Evolutionary conservation across 2,329 filamentous ascomycete genomes (phyloP).

Genomic region (Lasiodiplodia gonubiensis): DNA sequence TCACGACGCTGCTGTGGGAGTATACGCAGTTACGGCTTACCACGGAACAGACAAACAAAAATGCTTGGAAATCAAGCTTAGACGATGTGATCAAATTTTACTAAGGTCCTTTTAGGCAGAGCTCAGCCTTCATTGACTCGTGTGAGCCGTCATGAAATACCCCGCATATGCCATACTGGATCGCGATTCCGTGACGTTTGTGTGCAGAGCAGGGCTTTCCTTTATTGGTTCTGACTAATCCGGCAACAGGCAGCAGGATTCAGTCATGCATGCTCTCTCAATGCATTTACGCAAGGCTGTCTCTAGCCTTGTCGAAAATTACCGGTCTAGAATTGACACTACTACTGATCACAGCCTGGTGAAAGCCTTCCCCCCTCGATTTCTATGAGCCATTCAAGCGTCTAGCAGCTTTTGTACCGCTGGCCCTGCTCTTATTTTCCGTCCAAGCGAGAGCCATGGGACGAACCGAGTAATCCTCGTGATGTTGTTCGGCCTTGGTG

Average conservation of each 20-base stretch:
- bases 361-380: not conserved
- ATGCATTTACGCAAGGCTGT: not conserved
- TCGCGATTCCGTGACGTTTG: not conserved
- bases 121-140: not conserved
- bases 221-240: not conserved
- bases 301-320: not conserved
- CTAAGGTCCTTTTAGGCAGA: not conserved
- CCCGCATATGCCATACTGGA: not conserved
- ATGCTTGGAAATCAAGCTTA: not conserved
- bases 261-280: not conserved
- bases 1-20: not conserved
- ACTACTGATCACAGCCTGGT: not conserved
- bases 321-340: not conserved
- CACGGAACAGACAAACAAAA: not conserved
- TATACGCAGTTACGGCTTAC: not conserved
- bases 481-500: not conserved
- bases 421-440: not conserved
- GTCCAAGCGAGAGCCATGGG: not conserved
- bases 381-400: not conserved
- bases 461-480: not conserved
- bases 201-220: not conserved
- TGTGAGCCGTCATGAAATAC: not conserved
- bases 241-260: not conserved
- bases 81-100: no score
- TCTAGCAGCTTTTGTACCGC: not conserved